These are phyloP conservation scores for Botrytis porri DNA, from an alignment of 2,329 filamentous ascomycete genomes.

Conservation along the genomic window DNA sequence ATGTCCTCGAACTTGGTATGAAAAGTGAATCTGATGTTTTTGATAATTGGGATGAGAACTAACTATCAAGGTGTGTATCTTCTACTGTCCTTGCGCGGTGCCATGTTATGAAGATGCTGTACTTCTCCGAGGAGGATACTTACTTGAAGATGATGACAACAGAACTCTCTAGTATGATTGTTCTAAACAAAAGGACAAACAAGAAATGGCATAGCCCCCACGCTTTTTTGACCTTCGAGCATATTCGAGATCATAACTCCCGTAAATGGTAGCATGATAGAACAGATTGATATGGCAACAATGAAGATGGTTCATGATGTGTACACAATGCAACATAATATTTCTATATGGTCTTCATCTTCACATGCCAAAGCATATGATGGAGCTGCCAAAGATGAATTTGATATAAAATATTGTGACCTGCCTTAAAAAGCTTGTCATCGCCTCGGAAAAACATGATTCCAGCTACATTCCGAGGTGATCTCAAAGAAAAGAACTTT, in stretches of 20 bases:
- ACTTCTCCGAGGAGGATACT: background rate
- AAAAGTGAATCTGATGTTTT: constrained; percentile 8
- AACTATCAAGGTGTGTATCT: background rate
- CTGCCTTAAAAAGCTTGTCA: background rate
- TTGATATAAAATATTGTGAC: background rate
- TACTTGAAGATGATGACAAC: background rate
- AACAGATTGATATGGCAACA: background rate
- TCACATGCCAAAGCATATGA: background rate
- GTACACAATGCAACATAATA: background rate
- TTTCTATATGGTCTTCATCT: background rate
- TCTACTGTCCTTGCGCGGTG: background rate
- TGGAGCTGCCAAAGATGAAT: background rate
- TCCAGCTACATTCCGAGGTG: background rate
- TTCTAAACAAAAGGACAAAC: background rate
- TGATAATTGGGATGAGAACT: background rate
- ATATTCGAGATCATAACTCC: background rate
- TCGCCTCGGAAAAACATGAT: background rate
- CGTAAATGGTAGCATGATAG: background rate
- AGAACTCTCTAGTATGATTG: background rate
- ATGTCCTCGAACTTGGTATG: background rate
- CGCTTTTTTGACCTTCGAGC: background rate
- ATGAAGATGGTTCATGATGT: background rate
- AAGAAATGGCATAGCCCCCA: background rate
- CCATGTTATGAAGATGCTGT: background rate
- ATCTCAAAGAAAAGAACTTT: background rate